phyloP scores from a whole-genome alignment of 768 basidiomycete species.

The Pisolithus marmoratus region DNA sequence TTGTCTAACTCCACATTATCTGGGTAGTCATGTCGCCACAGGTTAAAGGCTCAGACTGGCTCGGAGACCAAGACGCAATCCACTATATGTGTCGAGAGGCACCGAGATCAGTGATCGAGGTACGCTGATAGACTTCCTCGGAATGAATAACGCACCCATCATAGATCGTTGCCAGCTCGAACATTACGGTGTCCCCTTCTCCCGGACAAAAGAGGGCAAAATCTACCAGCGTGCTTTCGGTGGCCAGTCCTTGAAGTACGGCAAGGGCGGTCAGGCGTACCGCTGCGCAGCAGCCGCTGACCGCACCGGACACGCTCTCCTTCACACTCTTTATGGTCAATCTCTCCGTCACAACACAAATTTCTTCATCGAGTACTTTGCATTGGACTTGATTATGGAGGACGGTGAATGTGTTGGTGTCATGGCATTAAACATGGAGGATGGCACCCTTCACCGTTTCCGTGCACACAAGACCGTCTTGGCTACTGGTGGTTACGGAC shows the following conservation, averaged over 20 bases:
- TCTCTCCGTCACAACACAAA: constrained; percentile 98
- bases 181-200: constrained; percentile 98
- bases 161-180: constrained; percentile 62
- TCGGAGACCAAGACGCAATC: constrained; percentile 99
- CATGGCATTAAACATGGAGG: constrained; percentile 99
- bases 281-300: constrained; percentile 98
- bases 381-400: constrained; percentile 98
- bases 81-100: constrained; percentile 99
- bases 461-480: constrained; percentile 97
- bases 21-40: constrained; percentile 25
- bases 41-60: constrained; percentile 99
- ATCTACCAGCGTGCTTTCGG: constrained; percentile 99
- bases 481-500: constrained; percentile 97
- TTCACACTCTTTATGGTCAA: constrained; percentile 99
- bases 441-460: constrained; percentile 98
- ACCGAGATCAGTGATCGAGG: constrained; percentile 89
- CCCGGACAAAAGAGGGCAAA: constrained; percentile 96
- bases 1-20: neutral
- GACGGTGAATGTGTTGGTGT: constrained; percentile 99
- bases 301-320: constrained; percentile 95
- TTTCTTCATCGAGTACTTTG: constrained; percentile 99
- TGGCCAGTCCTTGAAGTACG: constrained; percentile 93
- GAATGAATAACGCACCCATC: neutral
- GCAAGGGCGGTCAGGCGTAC: constrained; percentile 98
- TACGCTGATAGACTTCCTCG: constrained; percentile 21